Evolutionary conservation across 768 basidiomycete genomes (phyloP), one percentile per base, ranked within the genome.

Genomic region (Suillus clintonianus): DNA sequence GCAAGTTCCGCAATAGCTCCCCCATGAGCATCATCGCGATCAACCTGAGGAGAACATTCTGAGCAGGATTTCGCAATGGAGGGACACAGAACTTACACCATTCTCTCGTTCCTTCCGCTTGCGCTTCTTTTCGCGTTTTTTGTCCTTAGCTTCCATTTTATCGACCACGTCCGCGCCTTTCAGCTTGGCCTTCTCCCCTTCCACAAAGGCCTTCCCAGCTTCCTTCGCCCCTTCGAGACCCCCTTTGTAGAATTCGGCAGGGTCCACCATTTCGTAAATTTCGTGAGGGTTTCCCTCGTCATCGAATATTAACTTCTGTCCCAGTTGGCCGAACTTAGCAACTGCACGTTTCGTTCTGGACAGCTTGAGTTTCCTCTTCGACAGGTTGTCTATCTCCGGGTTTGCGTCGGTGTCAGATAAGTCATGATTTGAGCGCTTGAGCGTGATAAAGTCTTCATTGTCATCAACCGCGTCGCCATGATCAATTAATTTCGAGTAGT

Each of bases 371-470:
- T 96, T 95, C 42, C 97, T 89, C 72, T 94, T 97, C 19, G 95
- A 97, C n/a, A 92, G 70, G 65, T 90, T 81, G 43, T 79, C 81
- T 60, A 69, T 59, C 61, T 78, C 80, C 8, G 74, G 77, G 48
- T 76, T 70, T 17, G 74, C 74, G 19, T 71, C 72, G 0, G 73
- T 74, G 17, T 64, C 76, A 5, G 76, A 68, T 8, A 96, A 80
- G 47, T 86, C 89, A 75, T 99, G 97, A 72, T 98, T 84, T 0
- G 87, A 88, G n/a, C 95, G 90, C 74, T 95, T 95, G 66, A 99
- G 85, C 0, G 93, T 95, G 73, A 98, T 91, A 74, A 99, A 98
- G 61, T 97, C 96, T 64, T 94, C 94, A 41, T 80, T 78, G 15
- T 75, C 85, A 15, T 79, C 80, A 13, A 72, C 77, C 14, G 75